Percentiles rank a stretch among this genome's conserved stretches.
phyloP scores from a whole-genome alignment of 257 asterid species.

The Paraleonurus japonicus region DNA sequence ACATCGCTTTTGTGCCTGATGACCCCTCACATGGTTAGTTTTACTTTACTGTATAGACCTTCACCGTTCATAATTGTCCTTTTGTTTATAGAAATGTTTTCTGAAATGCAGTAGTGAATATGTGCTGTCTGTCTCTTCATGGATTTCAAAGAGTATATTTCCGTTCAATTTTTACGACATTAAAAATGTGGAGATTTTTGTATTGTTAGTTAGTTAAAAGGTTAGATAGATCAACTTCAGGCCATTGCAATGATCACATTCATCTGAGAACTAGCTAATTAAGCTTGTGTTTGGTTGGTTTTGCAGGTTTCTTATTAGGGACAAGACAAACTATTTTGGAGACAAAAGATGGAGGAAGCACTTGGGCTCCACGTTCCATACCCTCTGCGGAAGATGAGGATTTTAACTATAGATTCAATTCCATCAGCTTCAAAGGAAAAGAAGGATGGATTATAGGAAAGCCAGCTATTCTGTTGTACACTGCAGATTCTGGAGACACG shows the following conservation, averaged over 20 bases:
- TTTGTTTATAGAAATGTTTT: background rate
- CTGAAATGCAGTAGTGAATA: background rate
- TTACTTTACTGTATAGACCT: background rate
- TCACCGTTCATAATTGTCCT: background rate
- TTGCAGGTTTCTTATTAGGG: conserved; percentile 74
- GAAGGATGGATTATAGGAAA: conserved; percentile 99
- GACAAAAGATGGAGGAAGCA: conserved; percentile 91
- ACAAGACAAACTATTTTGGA: conserved; percentile 92
- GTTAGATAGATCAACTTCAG: background rate
- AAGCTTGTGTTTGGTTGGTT: conserved; percentile 21
- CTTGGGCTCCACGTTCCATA: conserved; percentile 82
- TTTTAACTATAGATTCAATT: conserved; percentile 86
- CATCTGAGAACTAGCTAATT: background rate
- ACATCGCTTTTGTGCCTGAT: conserved; percentile 81
- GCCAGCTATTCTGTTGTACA: conserved; percentile 82
- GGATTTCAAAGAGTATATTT: background rate
- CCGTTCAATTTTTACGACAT: no score
- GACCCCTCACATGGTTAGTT: conserved; percentile 74
- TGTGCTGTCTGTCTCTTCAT: no score
- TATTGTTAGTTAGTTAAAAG: background rate
- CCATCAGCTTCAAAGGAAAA: conserved; percentile 89
- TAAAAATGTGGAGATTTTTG: background rate
- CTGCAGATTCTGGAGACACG: conserved; percentile 81
- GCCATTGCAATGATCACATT: background rate
- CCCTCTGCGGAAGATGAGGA: conserved; percentile 97